phyloP scores from a whole-genome alignment of 495 filamentous ascomycete genomes.

The Neurospora sp. region DNA sequence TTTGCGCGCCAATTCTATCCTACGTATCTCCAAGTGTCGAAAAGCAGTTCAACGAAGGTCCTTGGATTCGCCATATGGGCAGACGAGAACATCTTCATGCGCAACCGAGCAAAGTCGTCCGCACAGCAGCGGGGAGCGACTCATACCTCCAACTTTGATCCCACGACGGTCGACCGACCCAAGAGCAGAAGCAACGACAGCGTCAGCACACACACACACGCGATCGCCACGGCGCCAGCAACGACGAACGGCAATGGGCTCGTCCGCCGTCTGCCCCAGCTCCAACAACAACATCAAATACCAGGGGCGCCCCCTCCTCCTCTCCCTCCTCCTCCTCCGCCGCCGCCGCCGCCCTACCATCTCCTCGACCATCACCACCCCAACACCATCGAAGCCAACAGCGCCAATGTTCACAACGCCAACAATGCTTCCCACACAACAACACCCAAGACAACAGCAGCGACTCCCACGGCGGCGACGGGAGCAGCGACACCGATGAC shows the following conservation, averaged over 20 bases:
- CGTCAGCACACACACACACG: neutral
- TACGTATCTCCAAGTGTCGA: neutral
- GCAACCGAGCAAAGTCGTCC: conserved; percentile 18
- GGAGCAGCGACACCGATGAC: neutral
- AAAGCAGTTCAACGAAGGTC: neutral
- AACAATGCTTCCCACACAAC: conserved; percentile 1
- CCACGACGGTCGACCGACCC: neutral
- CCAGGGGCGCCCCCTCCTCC: neutral
- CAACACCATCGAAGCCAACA: neutral
- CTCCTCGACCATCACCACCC: neutral
- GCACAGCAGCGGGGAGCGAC: conserved; percentile 16
- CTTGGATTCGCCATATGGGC: conserved; percentile 14
- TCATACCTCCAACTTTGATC: conserved; percentile 1
- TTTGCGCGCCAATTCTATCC: neutral
- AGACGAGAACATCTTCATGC: conserved; percentile 18
- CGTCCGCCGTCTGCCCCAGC: neutral
- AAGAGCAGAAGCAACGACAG: neutral
- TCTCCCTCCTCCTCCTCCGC: neutral
- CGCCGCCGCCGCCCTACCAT: neutral
- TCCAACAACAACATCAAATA: neutral
- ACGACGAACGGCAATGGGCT: neutral
- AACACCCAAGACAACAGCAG: conserved; percentile 2
- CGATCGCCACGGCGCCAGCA: neutral
- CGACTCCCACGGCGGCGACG: neutral
- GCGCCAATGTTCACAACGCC: neutral